Evolutionary conservation across 2,329 filamentous ascomycete genomes (phyloP).

Genomic region (Purpureocillium takamizusanense): DNA sequence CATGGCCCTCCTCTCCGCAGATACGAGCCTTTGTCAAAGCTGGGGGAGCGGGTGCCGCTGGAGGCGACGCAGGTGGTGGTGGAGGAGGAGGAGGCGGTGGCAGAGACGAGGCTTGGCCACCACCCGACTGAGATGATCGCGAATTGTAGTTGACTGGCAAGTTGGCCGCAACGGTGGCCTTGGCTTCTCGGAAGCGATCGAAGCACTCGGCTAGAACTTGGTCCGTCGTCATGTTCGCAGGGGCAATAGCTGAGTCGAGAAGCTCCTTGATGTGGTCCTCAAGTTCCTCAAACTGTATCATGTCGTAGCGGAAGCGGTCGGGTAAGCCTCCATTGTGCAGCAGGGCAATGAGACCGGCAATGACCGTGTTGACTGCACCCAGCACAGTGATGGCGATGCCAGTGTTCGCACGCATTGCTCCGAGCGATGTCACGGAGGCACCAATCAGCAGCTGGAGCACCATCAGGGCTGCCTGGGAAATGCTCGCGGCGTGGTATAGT

Average conservation of each 20-base stretch:
- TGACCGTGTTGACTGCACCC: slow-evolving; percentile 39
- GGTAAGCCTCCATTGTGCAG: slow-evolving; percentile 46
- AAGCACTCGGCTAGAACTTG: slow-evolving; percentile 40
- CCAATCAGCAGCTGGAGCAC: slow-evolving; percentile 39
- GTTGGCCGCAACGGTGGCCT: slow-evolving; percentile 37
- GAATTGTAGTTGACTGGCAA: slow-evolving; percentile 32
- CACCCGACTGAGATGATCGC: slow-evolving; percentile 8
- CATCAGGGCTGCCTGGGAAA: slow-evolving; percentile 36
- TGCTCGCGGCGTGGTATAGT: slow-evolving; percentile 32
- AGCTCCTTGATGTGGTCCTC: slow-evolving; percentile 42
- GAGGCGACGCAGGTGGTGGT: not conserved
- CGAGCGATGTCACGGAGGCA: slow-evolving; percentile 40
- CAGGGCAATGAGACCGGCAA: slow-evolving; percentile 40
- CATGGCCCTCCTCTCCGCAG: not conserved
- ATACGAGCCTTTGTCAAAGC: slow-evolving; percentile 4
- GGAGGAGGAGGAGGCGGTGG: too few relatives aligned
- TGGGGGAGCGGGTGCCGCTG: slow-evolving; percentile 1
- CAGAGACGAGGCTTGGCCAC: slow-evolving; percentile 1
- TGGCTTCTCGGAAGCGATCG: slow-evolving; percentile 33
- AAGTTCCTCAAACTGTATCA: slow-evolving; percentile 37
- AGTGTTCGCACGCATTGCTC: slow-evolving; percentile 26
- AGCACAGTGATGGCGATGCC: slow-evolving; percentile 38
- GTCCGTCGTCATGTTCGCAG: slow-evolving; percentile 30
- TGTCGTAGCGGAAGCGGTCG: slow-evolving; percentile 39
- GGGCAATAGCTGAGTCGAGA: slow-evolving; percentile 37